These are phyloP conservation scores for Polygonum maritimum DNA, from an alignment of 148 eudicot species.

Conservation along the genomic window DNA sequence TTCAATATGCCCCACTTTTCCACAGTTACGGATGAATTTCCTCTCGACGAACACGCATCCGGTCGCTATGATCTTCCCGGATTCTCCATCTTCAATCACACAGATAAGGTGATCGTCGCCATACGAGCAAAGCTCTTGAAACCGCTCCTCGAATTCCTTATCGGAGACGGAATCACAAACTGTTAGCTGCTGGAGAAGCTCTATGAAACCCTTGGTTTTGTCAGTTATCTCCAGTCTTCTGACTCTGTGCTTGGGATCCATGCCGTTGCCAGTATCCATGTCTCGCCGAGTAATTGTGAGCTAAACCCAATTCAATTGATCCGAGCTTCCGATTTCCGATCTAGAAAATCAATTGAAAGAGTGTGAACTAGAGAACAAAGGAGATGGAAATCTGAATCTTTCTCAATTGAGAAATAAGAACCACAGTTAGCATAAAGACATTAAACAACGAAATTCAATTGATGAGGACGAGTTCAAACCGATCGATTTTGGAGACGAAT, in stretches of 20 bases:
- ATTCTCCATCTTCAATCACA: constrained; percentile 58
- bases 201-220: constrained; percentile 69
- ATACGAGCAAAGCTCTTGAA: constrained; percentile 41
- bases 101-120: constrained; percentile 71
- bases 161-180: constrained; percentile 67
- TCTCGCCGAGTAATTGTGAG: background rate
- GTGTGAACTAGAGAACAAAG: too few species aligned
- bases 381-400: too few species aligned
- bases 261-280: background rate
- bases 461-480: too few species aligned
- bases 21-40: constrained; percentile 77
- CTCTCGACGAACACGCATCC: constrained; percentile 78
- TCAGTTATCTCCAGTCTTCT: constrained; percentile 64
- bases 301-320: background rate
- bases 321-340: too few species aligned
- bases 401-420: too few species aligned
- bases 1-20: constrained; percentile 83
- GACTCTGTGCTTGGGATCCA: constrained; percentile 21
- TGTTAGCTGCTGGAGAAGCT: constrained; percentile 70
- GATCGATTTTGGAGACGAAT: too few species aligned
- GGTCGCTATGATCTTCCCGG: constrained; percentile 61
- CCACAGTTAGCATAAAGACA: too few species aligned
- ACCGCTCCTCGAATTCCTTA: constrained; percentile 50
- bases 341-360: too few species aligned
- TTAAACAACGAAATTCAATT: too few species aligned